Conservation (phyloP, 345 rosid species). For the Arabis alpina region DNA sequence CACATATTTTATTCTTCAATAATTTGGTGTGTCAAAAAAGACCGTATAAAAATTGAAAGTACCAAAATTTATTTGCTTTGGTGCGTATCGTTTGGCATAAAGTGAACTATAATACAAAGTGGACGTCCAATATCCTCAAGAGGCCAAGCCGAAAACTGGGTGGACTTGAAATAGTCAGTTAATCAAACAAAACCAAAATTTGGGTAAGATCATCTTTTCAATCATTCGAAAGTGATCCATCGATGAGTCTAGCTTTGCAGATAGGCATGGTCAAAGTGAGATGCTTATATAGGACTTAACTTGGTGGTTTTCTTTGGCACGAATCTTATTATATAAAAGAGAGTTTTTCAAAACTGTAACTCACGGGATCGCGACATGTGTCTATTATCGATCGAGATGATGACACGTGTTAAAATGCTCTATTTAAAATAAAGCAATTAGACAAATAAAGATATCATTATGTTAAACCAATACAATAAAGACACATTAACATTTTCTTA, state of each 20-base stretch:
- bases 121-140: constrained; percentile 19
- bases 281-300: background rate
- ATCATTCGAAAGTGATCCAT: constrained; percentile 27
- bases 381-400: too few relatives aligned
- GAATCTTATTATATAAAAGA: too few relatives aligned
- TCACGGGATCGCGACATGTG: too few relatives aligned
- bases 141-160: constrained; percentile 7
- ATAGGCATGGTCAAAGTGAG: constrained; percentile 20
- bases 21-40: constrained; percentile 7
- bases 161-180: constrained; percentile 19
- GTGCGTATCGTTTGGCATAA: constrained; percentile 28
- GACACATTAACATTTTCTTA: too few relatives aligned
- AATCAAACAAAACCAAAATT: constrained; percentile 15
- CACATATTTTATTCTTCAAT: background rate
- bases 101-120: constrained; percentile 12
- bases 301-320: background rate
- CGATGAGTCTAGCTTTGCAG: background rate
- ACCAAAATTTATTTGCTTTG: constrained; percentile 10
- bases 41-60: too few relatives aligned
- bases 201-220: constrained; percentile 20
- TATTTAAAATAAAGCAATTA: too few relatives aligned
- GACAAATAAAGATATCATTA: too few relatives aligned
- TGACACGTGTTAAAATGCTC: too few relatives aligned
- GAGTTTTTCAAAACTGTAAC: too few relatives aligned
- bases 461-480: too few relatives aligned